Percentiles rank a stretch among this genome's conserved stretches.
These are phyloP conservation scores for Mycena kentingensis DNA, from an alignment of 768 basidiomycete genomes.

Conservation along the genomic window DNA sequence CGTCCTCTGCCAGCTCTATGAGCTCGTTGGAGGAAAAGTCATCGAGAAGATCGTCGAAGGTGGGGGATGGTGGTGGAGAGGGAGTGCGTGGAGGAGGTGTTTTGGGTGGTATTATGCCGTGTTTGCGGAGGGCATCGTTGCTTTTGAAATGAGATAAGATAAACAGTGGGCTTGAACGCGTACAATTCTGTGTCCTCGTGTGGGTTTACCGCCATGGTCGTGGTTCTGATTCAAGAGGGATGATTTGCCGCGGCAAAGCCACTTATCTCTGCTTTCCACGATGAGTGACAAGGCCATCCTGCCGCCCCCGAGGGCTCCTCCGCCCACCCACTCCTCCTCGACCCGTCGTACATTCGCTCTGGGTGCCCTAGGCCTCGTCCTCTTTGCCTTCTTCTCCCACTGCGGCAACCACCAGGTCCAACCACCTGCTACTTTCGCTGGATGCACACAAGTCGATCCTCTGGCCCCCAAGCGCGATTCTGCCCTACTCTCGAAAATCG, in stretches of 20 bases:
- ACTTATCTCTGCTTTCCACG: not conserved
- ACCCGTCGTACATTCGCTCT: not conserved
- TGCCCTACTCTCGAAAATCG: not conserved
- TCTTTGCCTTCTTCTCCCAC: not conserved
- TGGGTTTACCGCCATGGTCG: slow-evolving; percentile 67
- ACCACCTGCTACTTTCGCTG: not conserved
- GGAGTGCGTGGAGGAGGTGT: slow-evolving; percentile 70
- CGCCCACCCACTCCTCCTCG: not conserved
- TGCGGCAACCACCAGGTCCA: not conserved
- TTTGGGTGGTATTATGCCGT: slow-evolving; percentile 85
- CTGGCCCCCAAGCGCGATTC: not conserved
- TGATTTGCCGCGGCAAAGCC: not conserved
- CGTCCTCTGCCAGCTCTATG: slow-evolving; percentile 70
- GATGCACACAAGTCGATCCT: not conserved
- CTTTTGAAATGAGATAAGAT: slow-evolving; percentile 42
- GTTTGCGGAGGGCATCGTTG: slow-evolving; percentile 90
- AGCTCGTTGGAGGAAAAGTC: slow-evolving; percentile 66
- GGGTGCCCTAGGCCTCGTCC: not conserved
- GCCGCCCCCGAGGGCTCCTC: not conserved
- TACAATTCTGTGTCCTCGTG: slow-evolving; percentile 98
- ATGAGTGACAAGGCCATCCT: not conserved
- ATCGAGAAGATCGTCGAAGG: slow-evolving; percentile 66
- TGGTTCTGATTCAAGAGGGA: too few species aligned
- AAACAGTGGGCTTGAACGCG: slow-evolving; percentile 30
- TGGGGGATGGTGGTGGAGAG: slow-evolving; percentile 79